These are phyloP conservation scores for Ceratocystis albifundus DNA, from an alignment of 2,329 filamentous ascomycete species.

Conservation along the genomic window DNA sequence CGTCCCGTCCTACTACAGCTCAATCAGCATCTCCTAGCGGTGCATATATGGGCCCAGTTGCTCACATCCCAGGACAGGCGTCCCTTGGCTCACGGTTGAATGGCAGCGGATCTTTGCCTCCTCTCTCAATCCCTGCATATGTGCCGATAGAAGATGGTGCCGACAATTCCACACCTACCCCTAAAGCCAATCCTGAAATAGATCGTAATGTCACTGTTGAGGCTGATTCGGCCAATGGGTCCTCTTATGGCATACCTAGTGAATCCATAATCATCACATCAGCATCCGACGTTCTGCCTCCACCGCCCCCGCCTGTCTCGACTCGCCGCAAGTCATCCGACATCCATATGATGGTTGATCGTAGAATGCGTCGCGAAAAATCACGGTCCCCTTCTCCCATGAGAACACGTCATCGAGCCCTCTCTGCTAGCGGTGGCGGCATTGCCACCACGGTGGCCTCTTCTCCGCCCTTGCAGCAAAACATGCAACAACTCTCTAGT, in stretches of 20 bases:
- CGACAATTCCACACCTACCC: slow-evolving; percentile 5
- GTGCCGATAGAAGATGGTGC: not conserved
- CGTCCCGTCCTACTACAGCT: slow-evolving; percentile 35
- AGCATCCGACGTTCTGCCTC: slow-evolving; percentile 26
- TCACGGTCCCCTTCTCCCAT: slow-evolving; percentile 48
- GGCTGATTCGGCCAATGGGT: not conserved
- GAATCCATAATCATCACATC: slow-evolving; percentile 7
- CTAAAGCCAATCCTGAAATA: slow-evolving; percentile 7
- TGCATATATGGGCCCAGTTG: slow-evolving; percentile 25
- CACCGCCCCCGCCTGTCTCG: slow-evolving; percentile 26
- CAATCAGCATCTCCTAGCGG: slow-evolving; percentile 13
- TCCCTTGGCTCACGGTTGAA: not conserved
- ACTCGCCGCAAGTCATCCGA: slow-evolving; percentile 36
- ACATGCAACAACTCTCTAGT: slow-evolving; percentile 26
- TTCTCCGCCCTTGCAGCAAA: slow-evolving; percentile 26
- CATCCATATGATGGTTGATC: slow-evolving; percentile 42
- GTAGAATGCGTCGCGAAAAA: slow-evolving; percentile 38
- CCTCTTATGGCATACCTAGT: not conserved
- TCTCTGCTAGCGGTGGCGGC: slow-evolving; percentile 34
- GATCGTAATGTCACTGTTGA: not conserved
- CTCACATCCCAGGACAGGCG: slow-evolving; percentile 24
- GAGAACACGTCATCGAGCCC: slow-evolving; percentile 27
- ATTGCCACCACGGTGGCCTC: slow-evolving; percentile 31
- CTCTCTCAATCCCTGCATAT: slow-evolving; percentile 26
- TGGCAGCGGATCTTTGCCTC: slow-evolving; percentile 3